phyloP scores from a whole-genome alignment of 306 rosid genomes.

The Gastrolobium villosum region DNA sequence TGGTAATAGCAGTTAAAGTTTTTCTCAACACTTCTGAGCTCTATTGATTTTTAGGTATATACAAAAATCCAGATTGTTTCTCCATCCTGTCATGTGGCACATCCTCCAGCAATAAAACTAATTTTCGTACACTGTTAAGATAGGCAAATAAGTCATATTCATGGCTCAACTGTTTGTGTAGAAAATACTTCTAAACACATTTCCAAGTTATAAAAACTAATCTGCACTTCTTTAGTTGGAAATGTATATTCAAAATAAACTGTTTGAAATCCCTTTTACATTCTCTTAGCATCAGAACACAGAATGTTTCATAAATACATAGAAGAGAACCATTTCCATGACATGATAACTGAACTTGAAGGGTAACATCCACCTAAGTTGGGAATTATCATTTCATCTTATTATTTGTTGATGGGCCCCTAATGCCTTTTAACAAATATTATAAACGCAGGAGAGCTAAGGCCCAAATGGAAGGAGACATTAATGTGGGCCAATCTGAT shows the following conservation, averaged over 20 bases:
- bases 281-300: constrained; percentile 14
- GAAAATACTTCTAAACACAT: constrained; percentile 5
- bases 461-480: too few relatives aligned
- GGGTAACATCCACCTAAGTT: constrained; percentile 9
- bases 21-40: constrained; percentile 8
- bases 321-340: not conserved
- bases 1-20: not conserved
- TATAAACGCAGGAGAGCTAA: too few relatives aligned
- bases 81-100: not conserved
- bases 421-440: too few relatives aligned
- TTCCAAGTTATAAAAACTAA: not conserved
- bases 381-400: not conserved
- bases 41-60: not conserved
- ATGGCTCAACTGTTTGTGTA: not conserved
- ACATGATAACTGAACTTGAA: constrained; percentile 3
- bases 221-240: constrained; percentile 5
- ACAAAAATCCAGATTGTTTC: not conserved
- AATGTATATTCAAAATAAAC: constrained; percentile 25
- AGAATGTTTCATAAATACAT: not conserved
- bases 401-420: too few relatives aligned
- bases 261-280: not conserved
- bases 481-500: too few relatives aligned
- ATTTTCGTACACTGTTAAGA: constrained; percentile 15
- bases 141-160: constrained; percentile 23
- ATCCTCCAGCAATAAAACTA: constrained; percentile 28